These are phyloP conservation scores for Fonticula alba DNA, from an alignment of 78 protist genomes.

Conservation along the genomic window DNA sequence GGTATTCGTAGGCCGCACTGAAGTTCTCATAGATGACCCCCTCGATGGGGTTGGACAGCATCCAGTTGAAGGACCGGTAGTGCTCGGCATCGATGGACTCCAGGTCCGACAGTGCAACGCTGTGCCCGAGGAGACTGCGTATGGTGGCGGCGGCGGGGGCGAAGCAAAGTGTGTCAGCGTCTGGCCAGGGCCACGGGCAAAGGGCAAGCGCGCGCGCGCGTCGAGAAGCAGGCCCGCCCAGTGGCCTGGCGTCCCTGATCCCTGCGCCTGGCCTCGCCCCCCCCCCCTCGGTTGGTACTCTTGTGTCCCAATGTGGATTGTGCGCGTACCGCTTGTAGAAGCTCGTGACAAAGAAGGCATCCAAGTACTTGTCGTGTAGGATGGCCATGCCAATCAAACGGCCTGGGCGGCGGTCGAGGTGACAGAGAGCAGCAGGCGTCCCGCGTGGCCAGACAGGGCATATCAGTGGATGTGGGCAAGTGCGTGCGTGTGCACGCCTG, in stretches of 20 bases:
- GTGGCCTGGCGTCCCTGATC: conserved; percentile 21
- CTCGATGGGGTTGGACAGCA: conserved; percentile 19
- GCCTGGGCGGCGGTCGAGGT: too few relatives aligned
- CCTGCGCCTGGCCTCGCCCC: too few relatives aligned
- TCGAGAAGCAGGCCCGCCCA: conserved; percentile 24
- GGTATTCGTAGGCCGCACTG: neutral
- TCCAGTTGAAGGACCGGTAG: neutral
- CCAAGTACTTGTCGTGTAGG: conserved; percentile 25
- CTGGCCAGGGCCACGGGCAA: too few relatives aligned
- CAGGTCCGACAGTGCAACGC: too few relatives aligned
- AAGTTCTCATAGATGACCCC: conserved; percentile 23
- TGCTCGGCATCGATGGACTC: neutral
- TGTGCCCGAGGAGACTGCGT: too few relatives aligned
- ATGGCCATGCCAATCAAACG: conserved; percentile 52
- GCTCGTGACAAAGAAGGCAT: conserved; percentile 30
- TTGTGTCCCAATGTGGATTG: neutral
- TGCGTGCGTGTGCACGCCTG: too few relatives aligned
- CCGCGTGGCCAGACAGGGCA: too few relatives aligned
- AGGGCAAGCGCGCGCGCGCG: neutral
- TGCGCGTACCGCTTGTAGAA: conserved; percentile 39
- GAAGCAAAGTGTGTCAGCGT: too few relatives aligned
- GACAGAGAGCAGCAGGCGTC: too few relatives aligned
- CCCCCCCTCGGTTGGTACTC: too few relatives aligned
- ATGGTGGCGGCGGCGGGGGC: neutral
- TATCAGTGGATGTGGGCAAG: too few relatives aligned